Evolutionary conservation across 1,284 basidiomycete species (phyloP), one percentile per base, ranked within the genome.

Genomic region (Trametes pubescens): DNA sequence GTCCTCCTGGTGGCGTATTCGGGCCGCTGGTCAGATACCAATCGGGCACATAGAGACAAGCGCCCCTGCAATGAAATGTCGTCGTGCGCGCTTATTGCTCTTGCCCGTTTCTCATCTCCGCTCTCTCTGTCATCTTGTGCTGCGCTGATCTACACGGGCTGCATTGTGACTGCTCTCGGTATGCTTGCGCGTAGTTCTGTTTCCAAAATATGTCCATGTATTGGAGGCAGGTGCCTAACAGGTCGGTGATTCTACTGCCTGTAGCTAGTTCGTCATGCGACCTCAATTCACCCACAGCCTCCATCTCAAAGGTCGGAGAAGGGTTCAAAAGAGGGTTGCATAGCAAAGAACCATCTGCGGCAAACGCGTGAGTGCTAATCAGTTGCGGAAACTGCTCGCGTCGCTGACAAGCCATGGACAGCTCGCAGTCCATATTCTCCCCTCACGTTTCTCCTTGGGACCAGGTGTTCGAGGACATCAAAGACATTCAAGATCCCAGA

Each of bases 371-470:
- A 43, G 64, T 63, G 18, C 10, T 11, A 14, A 13, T 9, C 21
- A 4, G 40, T 32, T 53, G 21, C 18, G 10, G 6, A 21, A 18
- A 9, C n/a, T 6, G 32, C 37, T 18, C n/a, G 21, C 4, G 29
- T 8, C 9, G 6, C 46, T 22, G 49, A 56, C 26, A 24, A 32
- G 29, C 18, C 40, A 18, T n/a, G 9, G 21, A 32, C n/a, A 69
- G 61, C 37, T 34, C 62, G 4, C 65, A 69, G 34, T 71, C 73
- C 16, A 72, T 76, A 18, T 76, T 75, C 53, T 72, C 72, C n/a
- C 59, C 68, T 1, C 57, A 67, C 0, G 75, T 75, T 51, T 82
- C 82, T 22, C 75, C 84, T 34, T 88, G 87, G 87, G 85, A 87
- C 62, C 79, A 83, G 51, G 78, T 89, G 21, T 86, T 88, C 66